Conservation (phyloP, 352 stramenopile species). For the Phytopythium helicoides region DNA sequence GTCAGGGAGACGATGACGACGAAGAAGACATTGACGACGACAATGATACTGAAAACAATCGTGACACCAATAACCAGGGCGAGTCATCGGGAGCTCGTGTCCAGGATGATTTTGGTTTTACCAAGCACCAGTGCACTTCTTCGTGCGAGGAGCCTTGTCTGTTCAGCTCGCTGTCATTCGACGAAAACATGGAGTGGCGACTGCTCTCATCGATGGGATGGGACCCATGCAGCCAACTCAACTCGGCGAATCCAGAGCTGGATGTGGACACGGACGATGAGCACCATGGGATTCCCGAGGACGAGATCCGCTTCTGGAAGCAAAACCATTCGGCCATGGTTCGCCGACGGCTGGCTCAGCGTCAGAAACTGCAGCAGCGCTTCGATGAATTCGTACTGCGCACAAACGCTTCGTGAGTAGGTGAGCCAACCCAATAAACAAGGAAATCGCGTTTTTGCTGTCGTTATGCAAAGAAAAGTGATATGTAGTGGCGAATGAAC, state of each 20-base stretch:
- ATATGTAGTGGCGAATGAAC: too few relatives aligned
- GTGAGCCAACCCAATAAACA: not conserved
- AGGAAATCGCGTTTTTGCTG: not conserved
- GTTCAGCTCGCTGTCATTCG: slow-evolving; percentile 46
- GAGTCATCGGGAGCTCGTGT: slow-evolving; percentile 22
- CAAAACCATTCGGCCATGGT: slow-evolving; percentile 74
- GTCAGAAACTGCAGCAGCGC: slow-evolving; percentile 82
- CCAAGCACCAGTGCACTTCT: slow-evolving; percentile 48
- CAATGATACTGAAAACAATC: slow-evolving; percentile 27
- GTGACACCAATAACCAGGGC: slow-evolving; percentile 30
- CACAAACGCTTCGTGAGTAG: slow-evolving; percentile 33
- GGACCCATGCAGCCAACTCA: slow-evolving; percentile 64
- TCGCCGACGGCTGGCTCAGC: slow-evolving; percentile 71
- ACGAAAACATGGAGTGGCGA: slow-evolving; percentile 73
- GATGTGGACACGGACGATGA: slow-evolving; percentile 78
- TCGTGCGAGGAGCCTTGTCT: slow-evolving; percentile 52
- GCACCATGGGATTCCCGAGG: slow-evolving; percentile 77
- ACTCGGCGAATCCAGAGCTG: slow-evolving; percentile 58
- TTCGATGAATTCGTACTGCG: slow-evolving; percentile 84
- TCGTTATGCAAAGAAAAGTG: too few relatives aligned
- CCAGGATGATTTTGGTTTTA: slow-evolving; percentile 14
- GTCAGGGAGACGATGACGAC: slow-evolving; percentile 38
- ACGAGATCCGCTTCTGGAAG: slow-evolving; percentile 87
- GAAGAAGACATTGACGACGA: slow-evolving; percentile 27
- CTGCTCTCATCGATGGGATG: slow-evolving; percentile 86